Evolutionary conservation across 768 basidiomycete genomes (phyloP).

Genomic region (Psilocybe cyanescens): DNA sequence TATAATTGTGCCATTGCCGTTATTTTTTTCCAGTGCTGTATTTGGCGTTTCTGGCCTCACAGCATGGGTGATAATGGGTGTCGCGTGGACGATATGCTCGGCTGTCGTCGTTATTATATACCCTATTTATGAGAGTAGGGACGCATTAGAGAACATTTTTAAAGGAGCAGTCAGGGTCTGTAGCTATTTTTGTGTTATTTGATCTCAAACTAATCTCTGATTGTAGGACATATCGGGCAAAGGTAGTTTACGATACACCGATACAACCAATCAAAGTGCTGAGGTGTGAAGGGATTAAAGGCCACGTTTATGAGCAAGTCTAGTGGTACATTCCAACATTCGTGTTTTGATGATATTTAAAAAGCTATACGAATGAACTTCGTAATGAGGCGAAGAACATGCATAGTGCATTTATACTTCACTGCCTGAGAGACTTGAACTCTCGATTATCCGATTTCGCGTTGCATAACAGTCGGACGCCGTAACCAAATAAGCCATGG

Average conservation of each 20-base stretch:
- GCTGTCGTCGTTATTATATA: slow-evolving; percentile 79
- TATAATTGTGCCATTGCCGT: slow-evolving; percentile 79
- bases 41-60: slow-evolving; percentile 67
- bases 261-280: no score
- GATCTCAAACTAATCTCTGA: neutral
- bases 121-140: slow-evolving; percentile 86
- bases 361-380: no score
- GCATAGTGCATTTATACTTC: no score
- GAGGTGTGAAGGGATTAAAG: no score
- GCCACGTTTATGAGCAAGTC: no score
- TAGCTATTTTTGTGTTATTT: neutral
- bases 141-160: slow-evolving; percentile 60
- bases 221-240: neutral
- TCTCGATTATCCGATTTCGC: no score
- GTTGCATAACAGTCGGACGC: no score
- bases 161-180: slow-evolving; percentile 68
- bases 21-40: slow-evolving; percentile 82
- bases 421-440: no score
- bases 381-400: no score
- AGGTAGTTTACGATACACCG: neutral
- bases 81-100: slow-evolving; percentile 85
- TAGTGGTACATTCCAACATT: no score
- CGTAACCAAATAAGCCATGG: no score
- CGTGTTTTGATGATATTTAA: no score
- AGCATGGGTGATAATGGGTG: slow-evolving; percentile 82